Base-by-base conservation (phyloP, 2,329 filamentous ascomycete species). In the Sphaerostilbella broomeana region DNA sequence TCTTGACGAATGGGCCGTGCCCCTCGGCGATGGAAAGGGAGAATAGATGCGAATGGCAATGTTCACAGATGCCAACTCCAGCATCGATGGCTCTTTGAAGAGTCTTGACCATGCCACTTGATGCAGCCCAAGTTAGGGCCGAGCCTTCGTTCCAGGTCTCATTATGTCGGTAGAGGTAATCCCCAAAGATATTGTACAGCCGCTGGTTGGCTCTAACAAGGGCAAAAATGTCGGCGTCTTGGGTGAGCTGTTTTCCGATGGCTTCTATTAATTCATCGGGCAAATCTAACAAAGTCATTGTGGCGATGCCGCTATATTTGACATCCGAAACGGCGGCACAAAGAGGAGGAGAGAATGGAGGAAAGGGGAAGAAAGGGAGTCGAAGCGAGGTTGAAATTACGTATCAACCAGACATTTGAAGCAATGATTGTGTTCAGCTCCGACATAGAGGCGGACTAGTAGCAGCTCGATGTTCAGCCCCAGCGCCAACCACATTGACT, bases 111-210 rank as follows among this genome's bases (percentile, higher is more conserved):
- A 16, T 31, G 21, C 41, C 43, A 2, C 10, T 15, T 9, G 1
- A 27, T 5, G 43, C 39, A 11, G 43, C 43, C 43, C 43, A 45
- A 12, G 13, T 13, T 10, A 45, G 30, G n/a, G 38, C 41, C 8
- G 31, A 28, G 16, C 25, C 34, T 15, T 16, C 15, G 4, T 17
- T 11, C 17, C 35, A 6, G n/a, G 15, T 35, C 10, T 34, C 32
- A 13, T 44, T 41, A 8, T 34, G 29, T n/a, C 15, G 38, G 19
- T 44, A 44, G 13, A 44, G 21, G 13, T 31, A 20, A 18, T 44
- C 34, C 33, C 22, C 28, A n/a, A 44, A 38, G n/a, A 44, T 21
- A 11, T 10, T n/a, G 30, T 34, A 41, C 8, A 44, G 22, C 11
- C 26, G 42, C 11, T 15, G 28, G 16, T 33, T 37, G 5, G 42